Evolutionary conservation across 2,329 filamentous ascomycete genomes (phyloP).

Genomic region (Sporothrix euskadiensis): DNA sequence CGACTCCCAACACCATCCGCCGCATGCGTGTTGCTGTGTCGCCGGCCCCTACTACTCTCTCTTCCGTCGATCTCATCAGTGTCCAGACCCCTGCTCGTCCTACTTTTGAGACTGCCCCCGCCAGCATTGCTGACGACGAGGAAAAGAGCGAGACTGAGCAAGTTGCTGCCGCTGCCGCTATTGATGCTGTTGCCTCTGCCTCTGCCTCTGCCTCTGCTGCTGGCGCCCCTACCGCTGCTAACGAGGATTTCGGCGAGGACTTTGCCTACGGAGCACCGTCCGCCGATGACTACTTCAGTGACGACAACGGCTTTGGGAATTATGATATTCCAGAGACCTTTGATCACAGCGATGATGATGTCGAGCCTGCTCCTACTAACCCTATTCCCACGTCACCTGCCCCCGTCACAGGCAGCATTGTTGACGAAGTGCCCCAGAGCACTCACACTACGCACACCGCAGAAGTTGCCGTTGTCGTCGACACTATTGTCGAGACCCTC

Average conservation of each 20-base stretch:
- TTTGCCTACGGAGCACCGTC: constrained; percentile 13
- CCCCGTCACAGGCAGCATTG: background rate
- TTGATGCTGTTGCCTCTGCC: background rate
- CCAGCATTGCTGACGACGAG: background rate
- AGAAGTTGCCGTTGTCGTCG: background rate
- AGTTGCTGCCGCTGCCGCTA: background rate
- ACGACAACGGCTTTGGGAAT: constrained; percentile 10
- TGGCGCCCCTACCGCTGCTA: background rate
- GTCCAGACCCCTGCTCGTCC: constrained; percentile 27
- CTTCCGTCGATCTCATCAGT: constrained; percentile 29
- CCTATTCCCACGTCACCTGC: constrained; percentile 6
- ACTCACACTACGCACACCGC: background rate
- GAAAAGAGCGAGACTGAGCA: background rate
- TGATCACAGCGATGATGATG: background rate
- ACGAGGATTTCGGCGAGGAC: constrained; percentile 3
- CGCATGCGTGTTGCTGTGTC: constrained; percentile 19
- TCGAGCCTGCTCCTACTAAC: background rate
- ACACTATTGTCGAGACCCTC: background rate
- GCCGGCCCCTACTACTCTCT: constrained; percentile 27
- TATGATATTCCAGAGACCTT: constrained; percentile 7
- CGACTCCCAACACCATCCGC: constrained; percentile 1
- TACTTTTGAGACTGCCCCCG: background rate
- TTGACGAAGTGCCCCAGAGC: background rate
- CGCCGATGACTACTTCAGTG: constrained; percentile 17
- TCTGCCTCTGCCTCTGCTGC: background rate